Percentiles rank a stretch among this genome's conserved stretches.
phyloP scores from a whole-genome alignment of 225 moss, liverwort and hornwort species.

The Sphagnum tenellum region DNA sequence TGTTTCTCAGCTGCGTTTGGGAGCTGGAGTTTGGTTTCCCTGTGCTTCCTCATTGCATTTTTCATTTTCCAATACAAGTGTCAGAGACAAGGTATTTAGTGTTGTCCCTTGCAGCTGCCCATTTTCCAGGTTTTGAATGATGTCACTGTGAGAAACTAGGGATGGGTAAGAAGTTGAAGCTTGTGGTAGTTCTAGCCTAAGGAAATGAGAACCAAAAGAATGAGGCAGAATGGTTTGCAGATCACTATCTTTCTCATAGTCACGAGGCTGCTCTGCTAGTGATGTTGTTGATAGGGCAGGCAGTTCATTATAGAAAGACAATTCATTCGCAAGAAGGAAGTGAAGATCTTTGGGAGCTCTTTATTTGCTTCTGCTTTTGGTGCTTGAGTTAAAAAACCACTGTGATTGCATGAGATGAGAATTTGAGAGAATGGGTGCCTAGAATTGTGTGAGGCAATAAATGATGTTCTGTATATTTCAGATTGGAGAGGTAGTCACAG shows the following conservation, averaged over 20 bases:
- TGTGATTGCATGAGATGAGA: neutral
- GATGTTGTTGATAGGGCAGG: no score
- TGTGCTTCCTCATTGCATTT: constrained; percentile 28
- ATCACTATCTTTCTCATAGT: no score
- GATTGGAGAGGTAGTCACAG: constrained; percentile 4
- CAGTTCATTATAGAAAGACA: no score
- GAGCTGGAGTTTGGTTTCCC: constrained; percentile 30
- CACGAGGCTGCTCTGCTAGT: no score
- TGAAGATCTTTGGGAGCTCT: neutral
- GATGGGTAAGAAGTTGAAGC: neutral
- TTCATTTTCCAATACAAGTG: constrained; percentile 23
- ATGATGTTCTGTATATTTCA: neutral
- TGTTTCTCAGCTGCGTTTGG: constrained; percentile 15
- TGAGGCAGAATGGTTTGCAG: no score
- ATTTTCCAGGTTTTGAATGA: constrained; percentile 3
- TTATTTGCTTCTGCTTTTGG: neutral
- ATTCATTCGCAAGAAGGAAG: no score
- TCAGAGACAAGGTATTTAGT: constrained; percentile 18
- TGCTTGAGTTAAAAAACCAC: neutral
- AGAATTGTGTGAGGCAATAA: neutral
- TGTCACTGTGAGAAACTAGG: neutral
- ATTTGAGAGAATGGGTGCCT: neutral
- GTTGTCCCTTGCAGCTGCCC: neutral
- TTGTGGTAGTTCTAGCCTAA: neutral
- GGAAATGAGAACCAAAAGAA: neutral